phyloP scores from a whole-genome alignment of 495 filamentous ascomycete genomes.

The Hypoxylon cercidicola region DNA sequence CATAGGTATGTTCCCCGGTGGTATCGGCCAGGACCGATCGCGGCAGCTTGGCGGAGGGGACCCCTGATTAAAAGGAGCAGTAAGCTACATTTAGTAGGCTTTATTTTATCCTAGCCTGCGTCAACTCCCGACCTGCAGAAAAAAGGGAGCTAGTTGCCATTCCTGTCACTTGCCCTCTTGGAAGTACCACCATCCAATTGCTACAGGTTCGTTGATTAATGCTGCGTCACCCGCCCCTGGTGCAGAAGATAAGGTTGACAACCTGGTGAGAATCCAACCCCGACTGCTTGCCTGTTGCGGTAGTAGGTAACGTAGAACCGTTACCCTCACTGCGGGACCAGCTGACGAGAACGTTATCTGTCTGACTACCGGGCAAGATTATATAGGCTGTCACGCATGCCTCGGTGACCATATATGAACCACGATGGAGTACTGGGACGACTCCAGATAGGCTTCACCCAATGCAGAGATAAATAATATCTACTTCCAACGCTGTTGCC shows the following conservation, averaged over 20 bases:
- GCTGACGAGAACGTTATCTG: constrained; percentile 16
- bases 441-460: neutral
- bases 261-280: constrained; percentile 8
- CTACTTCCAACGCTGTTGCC: neutral
- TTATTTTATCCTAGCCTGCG: constrained; percentile 1
- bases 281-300: constrained; percentile 33
- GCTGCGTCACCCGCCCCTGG: constrained; percentile 25
- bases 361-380: neutral
- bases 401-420: neutral
- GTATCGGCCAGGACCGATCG: constrained; percentile 29
- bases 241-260: constrained; percentile 32
- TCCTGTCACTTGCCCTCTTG: constrained; percentile 21
- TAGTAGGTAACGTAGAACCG: constrained; percentile 20
- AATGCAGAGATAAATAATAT: neutral
- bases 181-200: constrained; percentile 25
- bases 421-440: neutral
- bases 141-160: constrained; percentile 25
- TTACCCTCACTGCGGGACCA: constrained; percentile 23
- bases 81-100: neutral
- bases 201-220: constrained; percentile 21
- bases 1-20: constrained; percentile 21
- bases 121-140: constrained; percentile 2
- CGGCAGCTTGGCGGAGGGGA: constrained; percentile 34
- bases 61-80: constrained; percentile 25
- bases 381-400: neutral